phyloP scores from a whole-genome alignment of 228 moss, liverwort and hornwort genomes.

The Sphagnum fallax region DNA sequence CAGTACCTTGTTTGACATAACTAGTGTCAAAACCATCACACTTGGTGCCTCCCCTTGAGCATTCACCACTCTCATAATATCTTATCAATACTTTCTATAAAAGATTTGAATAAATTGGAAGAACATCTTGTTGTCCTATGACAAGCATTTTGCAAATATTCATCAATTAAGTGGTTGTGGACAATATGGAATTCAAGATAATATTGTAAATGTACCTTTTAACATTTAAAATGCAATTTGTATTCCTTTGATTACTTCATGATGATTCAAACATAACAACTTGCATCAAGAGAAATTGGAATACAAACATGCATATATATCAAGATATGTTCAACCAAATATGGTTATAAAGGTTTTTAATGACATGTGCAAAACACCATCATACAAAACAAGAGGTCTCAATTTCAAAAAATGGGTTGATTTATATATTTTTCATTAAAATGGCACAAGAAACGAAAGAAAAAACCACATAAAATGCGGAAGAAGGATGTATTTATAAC shows the following conservation, averaged over 20 bases:
- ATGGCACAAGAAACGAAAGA: too few species aligned
- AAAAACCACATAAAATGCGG: too few species aligned
- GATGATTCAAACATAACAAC: background rate
- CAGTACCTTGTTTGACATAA: too few species aligned
- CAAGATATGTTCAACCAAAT: background rate
- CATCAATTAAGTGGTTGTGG: background rate
- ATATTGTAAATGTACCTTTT: background rate
- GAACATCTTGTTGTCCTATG: background rate
- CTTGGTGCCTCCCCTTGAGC: too few species aligned
- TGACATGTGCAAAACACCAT: background rate
- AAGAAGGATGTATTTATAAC: too few species aligned
- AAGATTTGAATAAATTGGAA: constrained; percentile 1
- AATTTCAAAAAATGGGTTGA: background rate
- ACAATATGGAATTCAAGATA: constrained; percentile 1
- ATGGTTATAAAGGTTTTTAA: background rate
- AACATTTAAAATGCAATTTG: background rate
- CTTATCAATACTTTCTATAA: background rate
- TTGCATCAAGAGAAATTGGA: background rate
- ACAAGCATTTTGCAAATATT: background rate
- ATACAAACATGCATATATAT: background rate
- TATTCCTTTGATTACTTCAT: background rate
- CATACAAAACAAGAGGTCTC: background rate
- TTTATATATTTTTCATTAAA: background rate
- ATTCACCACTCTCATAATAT: background rate
- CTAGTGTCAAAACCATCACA: too few species aligned